phyloP scores from a whole-genome alignment of 2,329 filamentous ascomycete genomes.

The Drechslera avenae region DNA sequence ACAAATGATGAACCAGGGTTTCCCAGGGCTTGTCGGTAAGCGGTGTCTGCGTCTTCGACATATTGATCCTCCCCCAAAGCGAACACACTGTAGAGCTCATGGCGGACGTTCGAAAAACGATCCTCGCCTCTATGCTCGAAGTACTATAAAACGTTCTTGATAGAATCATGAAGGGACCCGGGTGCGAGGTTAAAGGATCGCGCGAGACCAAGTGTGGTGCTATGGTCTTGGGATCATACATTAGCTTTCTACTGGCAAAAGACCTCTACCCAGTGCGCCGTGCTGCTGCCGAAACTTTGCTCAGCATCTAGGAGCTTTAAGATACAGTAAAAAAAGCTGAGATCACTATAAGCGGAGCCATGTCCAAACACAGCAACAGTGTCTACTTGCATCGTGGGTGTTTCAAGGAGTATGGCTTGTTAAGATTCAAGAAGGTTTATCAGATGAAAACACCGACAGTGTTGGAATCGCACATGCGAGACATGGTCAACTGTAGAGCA shows the following conservation, averaged over 20 bases:
- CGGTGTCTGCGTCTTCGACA: background rate
- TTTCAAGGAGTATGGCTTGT: conserved; percentile 5
- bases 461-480: conserved; percentile 11
- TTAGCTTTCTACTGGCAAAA: conserved; percentile 11
- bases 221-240: conserved; percentile 5
- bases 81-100: conserved; percentile 8
- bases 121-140: conserved; percentile 7
- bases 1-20: conserved; percentile 2
- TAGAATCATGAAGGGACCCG: conserved; percentile 10
- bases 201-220: conserved; percentile 9
- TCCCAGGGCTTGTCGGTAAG: conserved; percentile 13
- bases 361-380: conserved; percentile 9
- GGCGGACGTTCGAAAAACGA: conserved; percentile 8
- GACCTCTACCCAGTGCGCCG: conserved; percentile 11
- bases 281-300: conserved; percentile 6
- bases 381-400: conserved; percentile 5
- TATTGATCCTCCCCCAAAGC: background rate
- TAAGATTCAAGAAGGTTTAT: conserved; percentile 4
- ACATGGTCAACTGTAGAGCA: conserved; percentile 1
- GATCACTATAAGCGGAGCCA: conserved; percentile 8
- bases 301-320: conserved; percentile 10
- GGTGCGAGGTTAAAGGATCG: conserved; percentile 9
- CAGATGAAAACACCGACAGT: conserved; percentile 7
- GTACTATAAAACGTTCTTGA: conserved; percentile 7
- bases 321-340: conserved; percentile 1